These are phyloP conservation scores for Fusarium heterosporum DNA, from an alignment of 2,329 filamentous ascomycete genomes.

Conservation along the genomic window DNA sequence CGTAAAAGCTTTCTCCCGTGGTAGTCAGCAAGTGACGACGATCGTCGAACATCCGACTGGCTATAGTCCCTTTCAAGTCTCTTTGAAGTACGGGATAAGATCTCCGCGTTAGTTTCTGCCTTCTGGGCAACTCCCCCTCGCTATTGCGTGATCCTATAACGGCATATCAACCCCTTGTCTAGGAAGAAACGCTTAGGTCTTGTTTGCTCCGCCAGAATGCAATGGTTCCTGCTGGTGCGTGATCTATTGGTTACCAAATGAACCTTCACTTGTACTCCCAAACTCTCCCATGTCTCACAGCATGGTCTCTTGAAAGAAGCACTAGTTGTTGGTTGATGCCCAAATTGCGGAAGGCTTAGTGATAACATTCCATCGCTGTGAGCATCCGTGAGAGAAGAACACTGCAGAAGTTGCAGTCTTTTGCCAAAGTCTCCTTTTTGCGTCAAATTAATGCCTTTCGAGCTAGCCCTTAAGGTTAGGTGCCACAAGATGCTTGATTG, in stretches of 20 bases:
- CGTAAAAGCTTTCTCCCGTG: not conserved
- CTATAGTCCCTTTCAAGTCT: not conserved
- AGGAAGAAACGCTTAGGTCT: not conserved
- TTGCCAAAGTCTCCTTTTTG: constrained; percentile 25
- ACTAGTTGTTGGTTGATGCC: not conserved
- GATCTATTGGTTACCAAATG: constrained; percentile 45
- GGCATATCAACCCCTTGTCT: not conserved
- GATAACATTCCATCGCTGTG: constrained; percentile 27
- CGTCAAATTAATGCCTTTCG: constrained; percentile 15
- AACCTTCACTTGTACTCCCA: constrained; percentile 33
- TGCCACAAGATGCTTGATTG: constrained; percentile 48
- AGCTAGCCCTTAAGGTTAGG: constrained; percentile 26
- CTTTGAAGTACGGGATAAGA: not conserved
- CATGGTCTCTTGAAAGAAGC: constrained; percentile 9
- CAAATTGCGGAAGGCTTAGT: constrained; percentile 6
- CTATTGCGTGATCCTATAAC: not conserved
- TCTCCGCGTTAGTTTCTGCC: not conserved
- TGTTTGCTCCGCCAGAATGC: constrained; percentile 16
- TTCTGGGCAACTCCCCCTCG: not conserved
- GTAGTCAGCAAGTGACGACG: not conserved
- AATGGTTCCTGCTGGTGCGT: not conserved
- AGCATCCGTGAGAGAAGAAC: constrained; percentile 32
- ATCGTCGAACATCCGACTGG: not conserved
- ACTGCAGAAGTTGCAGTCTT: constrained; percentile 33
- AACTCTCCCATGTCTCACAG: constrained; percentile 33